phyloP scores from a whole-genome alignment of 306 rosid genomes.

The Pterocarpus macrocarpus region DNA sequence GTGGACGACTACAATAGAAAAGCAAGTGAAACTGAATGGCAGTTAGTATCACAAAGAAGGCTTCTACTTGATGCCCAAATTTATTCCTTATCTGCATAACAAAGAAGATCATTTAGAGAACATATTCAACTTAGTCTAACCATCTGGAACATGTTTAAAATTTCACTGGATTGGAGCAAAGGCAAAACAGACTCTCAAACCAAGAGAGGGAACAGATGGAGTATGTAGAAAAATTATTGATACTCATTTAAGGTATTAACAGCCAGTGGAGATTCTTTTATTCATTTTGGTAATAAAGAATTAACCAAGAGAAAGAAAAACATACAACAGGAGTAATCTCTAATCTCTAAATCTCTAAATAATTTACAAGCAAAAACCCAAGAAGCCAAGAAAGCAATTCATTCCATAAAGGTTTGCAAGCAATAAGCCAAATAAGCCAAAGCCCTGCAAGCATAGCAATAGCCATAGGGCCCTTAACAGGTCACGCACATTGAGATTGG shows the following conservation, averaged over 20 bases:
- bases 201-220: constrained; percentile 3
- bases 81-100: constrained; percentile 69
- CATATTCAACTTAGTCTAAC: constrained; percentile 29
- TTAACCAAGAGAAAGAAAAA: constrained; percentile 3
- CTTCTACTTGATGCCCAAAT: constrained; percentile 93
- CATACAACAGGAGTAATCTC: background rate
- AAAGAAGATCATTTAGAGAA: constrained; percentile 30
- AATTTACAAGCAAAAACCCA: background rate
- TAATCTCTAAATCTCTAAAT: no score
- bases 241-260: constrained; percentile 26
- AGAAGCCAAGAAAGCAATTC: constrained; percentile 9
- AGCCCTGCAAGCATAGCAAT: constrained; percentile 15
- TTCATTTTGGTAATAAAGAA: constrained; percentile 11
- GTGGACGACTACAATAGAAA: constrained; percentile 91
- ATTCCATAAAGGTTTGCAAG: background rate
- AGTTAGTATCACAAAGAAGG: constrained; percentile 79
- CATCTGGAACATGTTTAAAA: constrained; percentile 25
- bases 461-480: background rate
- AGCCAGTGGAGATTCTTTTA: background rate
- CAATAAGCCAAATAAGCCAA: constrained; percentile 29
- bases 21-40: constrained; percentile 87
- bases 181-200: constrained; percentile 37
- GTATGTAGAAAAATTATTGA: constrained; percentile 1
- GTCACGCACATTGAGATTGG: background rate
- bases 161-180: background rate